These are phyloP conservation scores for Salix exigua DNA, from an alignment of 345 rosid species.

Conservation along the genomic window DNA sequence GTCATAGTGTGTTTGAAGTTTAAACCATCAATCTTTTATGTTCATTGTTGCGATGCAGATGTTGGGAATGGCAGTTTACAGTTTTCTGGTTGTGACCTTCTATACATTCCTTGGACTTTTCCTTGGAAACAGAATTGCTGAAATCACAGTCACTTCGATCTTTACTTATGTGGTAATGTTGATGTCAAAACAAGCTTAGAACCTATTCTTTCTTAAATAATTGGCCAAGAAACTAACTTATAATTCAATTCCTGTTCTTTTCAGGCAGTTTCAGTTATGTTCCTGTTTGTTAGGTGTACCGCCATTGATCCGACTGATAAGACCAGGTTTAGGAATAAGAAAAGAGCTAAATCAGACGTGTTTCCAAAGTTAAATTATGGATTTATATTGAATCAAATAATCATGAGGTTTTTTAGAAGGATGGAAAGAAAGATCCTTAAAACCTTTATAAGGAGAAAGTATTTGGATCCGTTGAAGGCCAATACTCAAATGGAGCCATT, in stretches of 20 bases:
- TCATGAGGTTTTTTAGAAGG: conserved; percentile 68
- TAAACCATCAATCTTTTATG: neutral
- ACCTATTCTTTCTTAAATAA: neutral
- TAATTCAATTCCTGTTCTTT: conserved; percentile 6
- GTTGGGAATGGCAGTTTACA: conserved; percentile 73
- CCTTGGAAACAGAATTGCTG: conserved; percentile 71
- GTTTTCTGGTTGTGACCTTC: conserved; percentile 61
- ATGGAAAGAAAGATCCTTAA: conserved; percentile 80
- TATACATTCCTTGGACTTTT: conserved; percentile 78
- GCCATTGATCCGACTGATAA: conserved; percentile 92
- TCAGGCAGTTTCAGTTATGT: conserved; percentile 76
- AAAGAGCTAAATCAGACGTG: conserved; percentile 45
- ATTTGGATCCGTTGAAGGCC: conserved; percentile 72
- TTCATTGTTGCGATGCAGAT: conserved; percentile 42
- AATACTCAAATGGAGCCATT: conserved; percentile 66
- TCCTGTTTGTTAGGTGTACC: conserved; percentile 72
- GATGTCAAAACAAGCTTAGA: neutral
- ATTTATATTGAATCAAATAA: conserved; percentile 66
- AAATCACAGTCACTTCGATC: conserved; percentile 51
- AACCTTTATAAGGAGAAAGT: conserved; percentile 71
- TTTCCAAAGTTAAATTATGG: conserved; percentile 61
- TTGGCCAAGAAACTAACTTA: neutral
- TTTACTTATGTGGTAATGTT: conserved; percentile 72
- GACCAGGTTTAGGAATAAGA: conserved; percentile 65
- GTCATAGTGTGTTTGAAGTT: neutral